These are phyloP conservation scores for Rubroshorea leprosula DNA, from an alignment of 345 rosid species.

Conservation along the genomic window DNA sequence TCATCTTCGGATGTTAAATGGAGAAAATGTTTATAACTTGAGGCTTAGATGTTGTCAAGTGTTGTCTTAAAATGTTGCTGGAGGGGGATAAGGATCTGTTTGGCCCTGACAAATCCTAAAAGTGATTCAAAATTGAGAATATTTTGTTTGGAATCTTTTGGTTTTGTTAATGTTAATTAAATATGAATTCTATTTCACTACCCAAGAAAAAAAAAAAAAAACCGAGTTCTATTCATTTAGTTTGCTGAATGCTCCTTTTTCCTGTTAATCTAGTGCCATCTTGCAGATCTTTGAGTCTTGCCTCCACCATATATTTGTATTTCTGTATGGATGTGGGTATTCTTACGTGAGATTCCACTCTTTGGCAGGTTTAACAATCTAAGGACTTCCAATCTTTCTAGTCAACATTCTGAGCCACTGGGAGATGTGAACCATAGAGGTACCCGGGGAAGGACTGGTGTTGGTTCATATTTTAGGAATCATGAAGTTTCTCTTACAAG, in stretches of 20 bases:
- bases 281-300: neutral
- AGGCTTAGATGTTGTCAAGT: neutral
- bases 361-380: conserved; percentile 55
- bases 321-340: neutral
- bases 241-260: neutral
- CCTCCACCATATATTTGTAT: too few relatives aligned
- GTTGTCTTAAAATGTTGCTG: neutral
- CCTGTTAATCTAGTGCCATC: neutral
- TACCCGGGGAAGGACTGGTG: conserved; percentile 46
- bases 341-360: conserved; percentile 3
- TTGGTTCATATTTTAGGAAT: conserved; percentile 70
- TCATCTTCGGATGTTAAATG: neutral
- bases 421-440: conserved; percentile 32
- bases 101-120: too few relatives aligned
- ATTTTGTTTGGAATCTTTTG: too few relatives aligned
- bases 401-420: conserved; percentile 23
- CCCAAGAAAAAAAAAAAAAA: too few relatives aligned
- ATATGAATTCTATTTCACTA: neutral
- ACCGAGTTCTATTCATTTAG: too few relatives aligned
- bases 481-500: conserved; percentile 75
- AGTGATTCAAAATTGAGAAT: too few relatives aligned
- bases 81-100: neutral
- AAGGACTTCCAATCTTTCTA: conserved; percentile 31
- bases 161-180: neutral
- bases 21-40: neutral